Base-by-base conservation (phyloP, 2,329 filamentous ascomycete genomes). In the Aotearoamyces nothofagi region DNA sequence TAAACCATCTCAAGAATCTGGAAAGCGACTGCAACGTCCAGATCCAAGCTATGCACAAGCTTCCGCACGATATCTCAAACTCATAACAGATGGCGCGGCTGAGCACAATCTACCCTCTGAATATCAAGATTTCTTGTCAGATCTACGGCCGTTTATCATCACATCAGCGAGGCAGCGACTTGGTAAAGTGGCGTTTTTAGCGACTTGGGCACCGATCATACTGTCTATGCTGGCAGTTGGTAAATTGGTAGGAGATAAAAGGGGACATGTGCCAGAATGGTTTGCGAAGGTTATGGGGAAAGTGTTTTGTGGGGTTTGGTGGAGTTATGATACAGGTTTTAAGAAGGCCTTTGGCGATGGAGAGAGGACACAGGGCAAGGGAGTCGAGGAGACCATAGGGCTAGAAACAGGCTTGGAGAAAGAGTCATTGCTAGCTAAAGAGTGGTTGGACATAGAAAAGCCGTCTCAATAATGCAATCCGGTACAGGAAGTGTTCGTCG, bases 341-440 rank as follows among this genome's bases (percentile, higher is more conserved):
- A 75, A 70, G 50, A 56, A 53, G 1, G 22, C 76, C 0, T 94
- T 92, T 59, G 87, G 87, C 1, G 80, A 96, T 46, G 90, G 90
- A 0, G 87, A 96, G 60, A 68, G 66, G 42, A 75, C 70, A 20
- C 31, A 39, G 24, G 27, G 26, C n/a, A n/a, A n/a, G n/a, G n/a
- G n/a, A n/a, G n/a, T n/a, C n/a, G n/a, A n/a, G n/a, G n/a, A n/a
- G n/a, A n/a, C n/a, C n/a, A n/a, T n/a, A n/a, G n/a, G n/a, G n/a
- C n/a, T n/a, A n/a, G n/a, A n/a, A n/a, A n/a, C n/a, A n/a, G n/a
- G n/a, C n/a, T n/a, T n/a, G n/a, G n/a, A n/a, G n/a, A n/a, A n/a
- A n/a, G n/a, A n/a, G n/a, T n/a, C n/a, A n/a, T n/a, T n/a, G n/a
- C n/a, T n/a, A n/a, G n/a, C n/a, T n/a, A n/a, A n/a, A n/a, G n/a